Base-by-base conservation (phyloP, 1,139 yeast species). In the Pneumocystis sp. region DNA sequence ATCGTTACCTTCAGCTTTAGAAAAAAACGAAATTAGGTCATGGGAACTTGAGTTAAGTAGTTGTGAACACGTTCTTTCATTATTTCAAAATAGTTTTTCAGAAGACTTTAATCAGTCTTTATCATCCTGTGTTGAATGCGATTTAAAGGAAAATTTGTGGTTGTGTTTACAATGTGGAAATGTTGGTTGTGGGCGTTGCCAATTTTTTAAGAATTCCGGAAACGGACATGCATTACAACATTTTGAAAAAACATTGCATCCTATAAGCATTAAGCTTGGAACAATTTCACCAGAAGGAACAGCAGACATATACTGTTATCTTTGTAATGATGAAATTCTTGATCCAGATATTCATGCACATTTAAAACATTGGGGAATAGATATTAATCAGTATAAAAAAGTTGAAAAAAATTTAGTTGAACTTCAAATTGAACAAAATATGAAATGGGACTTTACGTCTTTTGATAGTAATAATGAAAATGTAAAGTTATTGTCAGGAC, bases 181-280 rank as follows among this genome's bases (percentile, higher is more conserved):
- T 61, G 73, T 90, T 12, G 97, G 97, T 1, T 93, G 99, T 77
- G 97, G 97, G 29, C 80, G 99, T 70, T 85, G 85, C 50, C 98
- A 93, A 74, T 89, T 87, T 72, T 98, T 97, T 42, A 83, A 89
- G 40, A 85, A 88, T 35, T 70, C 70, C 7, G 99, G 99, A 3
- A 85, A 91, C 72, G 86, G 96, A 0, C 98, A 93, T 74, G 97
- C 96, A 0, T 77, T 93, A 70, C 75, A 75, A 0, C 99, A 95
- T 76, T 86, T 75, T 71, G 76, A 83, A 1, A 74, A 78, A 1
- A 71, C 78, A 0, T 77, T 76, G 0, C 98, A 95, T 74, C 83
- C 89, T 0, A 83, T 91, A 12, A 96, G 97, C 0, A 87, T 91
- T 10, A 93, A 93, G 73, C 77, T 93, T 65, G 98, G 98, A 0